A percentile compares a stretch with the other conserved stretches of the same genome.
Conservation (phyloP, 768 basidiomycete genomes). For the Agrocybe pediades region DNA sequence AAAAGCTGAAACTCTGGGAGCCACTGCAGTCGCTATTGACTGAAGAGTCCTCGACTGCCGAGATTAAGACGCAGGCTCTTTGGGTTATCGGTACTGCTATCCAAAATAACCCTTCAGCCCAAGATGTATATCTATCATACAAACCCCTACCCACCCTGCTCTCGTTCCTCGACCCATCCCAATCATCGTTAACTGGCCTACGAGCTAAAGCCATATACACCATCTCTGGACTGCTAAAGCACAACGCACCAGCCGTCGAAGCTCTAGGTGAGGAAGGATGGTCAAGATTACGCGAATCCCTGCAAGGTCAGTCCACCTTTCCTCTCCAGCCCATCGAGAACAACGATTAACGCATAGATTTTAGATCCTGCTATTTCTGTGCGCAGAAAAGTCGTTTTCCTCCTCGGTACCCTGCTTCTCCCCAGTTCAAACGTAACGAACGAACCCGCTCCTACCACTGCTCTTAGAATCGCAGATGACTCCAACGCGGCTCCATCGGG, state of each 20-base stretch:
- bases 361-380: constrained; percentile 77
- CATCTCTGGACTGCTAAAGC: constrained; percentile 77
- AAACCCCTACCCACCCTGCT: constrained; percentile 70
- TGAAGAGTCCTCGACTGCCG: constrained; percentile 53
- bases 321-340: not conserved
- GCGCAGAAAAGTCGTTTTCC: constrained; percentile 78
- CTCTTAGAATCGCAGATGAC: constrained; percentile 11
- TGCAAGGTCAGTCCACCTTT: constrained; percentile 52
- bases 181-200: constrained; percentile 48
- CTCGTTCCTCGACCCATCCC: constrained; percentile 56
- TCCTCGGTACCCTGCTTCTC: constrained; percentile 70
- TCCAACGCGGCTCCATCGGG: constrained; percentile 4
- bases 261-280: constrained; percentile 63
- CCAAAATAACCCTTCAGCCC: constrained; percentile 88
- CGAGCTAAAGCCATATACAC: constrained; percentile 85
- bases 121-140: constrained; percentile 66
- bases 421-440: constrained; percentile 34
- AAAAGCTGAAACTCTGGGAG: constrained; percentile 77
- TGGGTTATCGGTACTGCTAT: constrained; percentile 91
- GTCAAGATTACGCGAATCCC: constrained; percentile 55
- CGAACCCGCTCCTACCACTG: constrained; percentile 14
- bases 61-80: constrained; percentile 65
- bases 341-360: not conserved
- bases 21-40: constrained; percentile 68
- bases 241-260: constrained; percentile 67